Percentiles rank a stretch among this genome's conserved stretches.
Evolutionary conservation across 2,329 filamentous ascomycete genomes (phyloP).

Genomic region (Apiospora saccharicola): DNA sequence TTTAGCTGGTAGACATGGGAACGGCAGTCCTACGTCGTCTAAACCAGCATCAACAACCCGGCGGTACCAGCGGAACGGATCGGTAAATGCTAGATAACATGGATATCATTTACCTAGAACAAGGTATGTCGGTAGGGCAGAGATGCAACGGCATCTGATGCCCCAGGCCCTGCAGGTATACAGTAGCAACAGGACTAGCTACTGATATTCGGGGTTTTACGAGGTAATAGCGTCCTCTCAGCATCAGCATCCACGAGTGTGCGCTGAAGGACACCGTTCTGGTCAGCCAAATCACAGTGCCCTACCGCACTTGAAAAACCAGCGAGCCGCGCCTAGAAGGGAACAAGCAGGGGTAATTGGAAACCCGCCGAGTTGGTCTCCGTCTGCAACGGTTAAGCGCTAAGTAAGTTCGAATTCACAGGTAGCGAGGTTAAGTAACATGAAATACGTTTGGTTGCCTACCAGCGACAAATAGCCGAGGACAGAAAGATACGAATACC

Average conservation of each 20-base stretch:
- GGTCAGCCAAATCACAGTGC: background rate
- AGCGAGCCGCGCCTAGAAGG: background rate
- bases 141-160: conserved; percentile 9
- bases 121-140: conserved; percentile 15
- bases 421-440: background rate
- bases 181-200: background rate
- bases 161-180: background rate
- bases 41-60: conserved; percentile 21
- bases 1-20: conserved; percentile 5
- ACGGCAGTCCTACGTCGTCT: conserved; percentile 19
- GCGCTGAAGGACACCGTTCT: background rate
- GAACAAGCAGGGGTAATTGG: background rate
- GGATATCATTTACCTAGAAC: conserved; percentile 11
- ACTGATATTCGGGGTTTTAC: background rate
- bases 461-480: background rate
- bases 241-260: background rate
- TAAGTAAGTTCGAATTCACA: background rate
- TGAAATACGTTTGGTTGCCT: background rate
- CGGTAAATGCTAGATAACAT: conserved; percentile 19
- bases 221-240: background rate
- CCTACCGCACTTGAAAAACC: background rate
- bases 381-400: conserved; percentile 3
- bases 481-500: background rate
- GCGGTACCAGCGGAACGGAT: conserved; percentile 20
- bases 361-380: background rate